Conservation (phyloP, 257 asterid genomes). For the Catharanthus roseus region DNA sequence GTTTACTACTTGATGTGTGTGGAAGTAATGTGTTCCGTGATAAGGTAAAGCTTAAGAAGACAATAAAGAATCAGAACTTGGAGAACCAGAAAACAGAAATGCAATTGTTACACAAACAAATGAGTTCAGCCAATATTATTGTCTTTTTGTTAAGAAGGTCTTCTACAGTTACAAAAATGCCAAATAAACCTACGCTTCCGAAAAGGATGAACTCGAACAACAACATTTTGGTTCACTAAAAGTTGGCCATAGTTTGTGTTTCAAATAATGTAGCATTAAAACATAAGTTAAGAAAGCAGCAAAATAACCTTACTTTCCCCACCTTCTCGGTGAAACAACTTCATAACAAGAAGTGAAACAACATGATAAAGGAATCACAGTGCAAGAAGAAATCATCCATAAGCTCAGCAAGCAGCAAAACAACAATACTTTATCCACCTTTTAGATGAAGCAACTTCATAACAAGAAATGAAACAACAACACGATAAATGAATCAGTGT, state of each 20-base stretch:
- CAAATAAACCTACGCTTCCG: background rate
- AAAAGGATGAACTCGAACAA: background rate
- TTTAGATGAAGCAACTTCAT: background rate
- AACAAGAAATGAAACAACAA: background rate
- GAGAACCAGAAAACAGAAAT: background rate
- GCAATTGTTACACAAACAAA: background rate
- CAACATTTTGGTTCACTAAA: background rate
- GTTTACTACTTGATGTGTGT: background rate
- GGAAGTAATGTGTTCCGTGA: background rate
- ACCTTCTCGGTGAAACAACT: too few relatives aligned
- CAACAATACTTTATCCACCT: background rate
- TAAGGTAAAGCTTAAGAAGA: background rate
- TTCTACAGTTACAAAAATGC: background rate
- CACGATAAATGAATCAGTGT: background rate
- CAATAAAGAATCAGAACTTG: background rate
- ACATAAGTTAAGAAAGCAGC: too few relatives aligned
- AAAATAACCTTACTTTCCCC: too few relatives aligned
- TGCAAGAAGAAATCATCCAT: background rate
- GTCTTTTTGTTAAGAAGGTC: background rate
- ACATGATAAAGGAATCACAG: too few relatives aligned
- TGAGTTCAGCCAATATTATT: background rate
- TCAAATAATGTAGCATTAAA: background rate
- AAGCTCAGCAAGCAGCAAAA: background rate
- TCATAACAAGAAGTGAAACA: too few relatives aligned
- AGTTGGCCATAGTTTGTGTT: background rate